Base-by-base conservation (phyloP, 805 yeast genomes). In the Kuraishia ogatae region DNA sequence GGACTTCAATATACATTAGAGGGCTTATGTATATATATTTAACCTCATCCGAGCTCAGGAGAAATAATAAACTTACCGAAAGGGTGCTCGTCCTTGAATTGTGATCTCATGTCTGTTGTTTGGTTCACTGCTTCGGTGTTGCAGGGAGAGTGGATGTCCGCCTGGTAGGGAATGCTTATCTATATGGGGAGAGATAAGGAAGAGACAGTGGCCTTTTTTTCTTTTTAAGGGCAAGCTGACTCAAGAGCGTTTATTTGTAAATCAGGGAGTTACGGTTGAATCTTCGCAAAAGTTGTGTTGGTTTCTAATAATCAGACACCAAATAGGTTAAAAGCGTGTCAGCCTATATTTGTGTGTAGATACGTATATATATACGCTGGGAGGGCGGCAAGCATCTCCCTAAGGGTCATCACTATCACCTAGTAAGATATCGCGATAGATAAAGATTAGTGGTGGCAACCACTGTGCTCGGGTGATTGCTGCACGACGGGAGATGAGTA, bases 31-130 rank as follows among this genome's bases (percentile, higher is more conserved):
- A 48, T 35, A 15, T 11, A 26, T 26, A 15, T 17, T 29, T 20
- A 17, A 39, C 22, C 15, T 23, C 21, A 21, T 15, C 17, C 21
- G 26, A 29, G 39, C 50, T 19, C 28, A 43, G 17, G n/a, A 39
- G 15, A 51, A 11, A 13, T 17, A 11, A 17, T 19, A 50, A 56
- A 82, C 89, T 57, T 76, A 84, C 90, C 96, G 71, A 93, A 89
- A 55, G 98, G 89, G 73, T 89, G 93, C 69, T 94, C 97, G 81
- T 89, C 96, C 75, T 90, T 89, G 72, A 89, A 89, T 77, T 89
- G 92, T 55, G 96, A 89, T 75, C 94, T 87, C 97, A 89, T 89
- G 43, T 10, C 17, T 35, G n/a, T 11, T 10, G 17, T 35, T 35
- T 10, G 43, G 17, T 10, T 5, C 13, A 35, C n/a, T 3, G 43